Evolutionary conservation across 129 eudicot species (phyloP).

Genomic region (Apium graveolens): DNA sequence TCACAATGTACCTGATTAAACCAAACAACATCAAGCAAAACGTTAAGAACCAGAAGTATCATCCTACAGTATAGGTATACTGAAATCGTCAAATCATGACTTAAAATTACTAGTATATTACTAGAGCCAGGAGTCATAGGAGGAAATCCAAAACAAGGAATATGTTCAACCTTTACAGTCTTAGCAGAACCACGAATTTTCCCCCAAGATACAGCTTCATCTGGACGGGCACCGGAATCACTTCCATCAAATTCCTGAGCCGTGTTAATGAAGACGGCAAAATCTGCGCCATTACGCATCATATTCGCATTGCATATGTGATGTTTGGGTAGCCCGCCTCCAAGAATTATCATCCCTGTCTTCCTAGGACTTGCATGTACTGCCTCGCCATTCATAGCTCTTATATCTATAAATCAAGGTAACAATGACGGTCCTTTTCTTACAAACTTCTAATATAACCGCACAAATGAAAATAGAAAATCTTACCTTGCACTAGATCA

Average conservation of each 20-base stretch:
- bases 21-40: constrained; percentile 3
- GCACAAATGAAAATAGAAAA: neutral
- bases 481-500: constrained; percentile 74
- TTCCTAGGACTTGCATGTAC: constrained; percentile 79
- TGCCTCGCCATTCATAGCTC: constrained; percentile 77
- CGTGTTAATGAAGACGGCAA: constrained; percentile 74
- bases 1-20: constrained; percentile 81
- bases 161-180: constrained; percentile 63
- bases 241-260: constrained; percentile 97
- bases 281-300: constrained; percentile 99
- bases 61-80: neutral
- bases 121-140: neutral
- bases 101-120: neutral
- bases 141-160: neutral
- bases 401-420: constrained; percentile 41
- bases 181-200: constrained; percentile 79
- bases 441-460: neutral
- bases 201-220: constrained; percentile 99
- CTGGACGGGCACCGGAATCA: constrained; percentile 96
- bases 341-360: constrained; percentile 85
- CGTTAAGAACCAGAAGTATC: neutral
- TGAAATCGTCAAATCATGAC: neutral
- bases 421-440: neutral
- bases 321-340: constrained; percentile 95
- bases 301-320: constrained; percentile 92